Evolutionary conservation across 495 filamentous ascomycete species (phyloP).

Genomic region (Echria macrotheca): DNA sequence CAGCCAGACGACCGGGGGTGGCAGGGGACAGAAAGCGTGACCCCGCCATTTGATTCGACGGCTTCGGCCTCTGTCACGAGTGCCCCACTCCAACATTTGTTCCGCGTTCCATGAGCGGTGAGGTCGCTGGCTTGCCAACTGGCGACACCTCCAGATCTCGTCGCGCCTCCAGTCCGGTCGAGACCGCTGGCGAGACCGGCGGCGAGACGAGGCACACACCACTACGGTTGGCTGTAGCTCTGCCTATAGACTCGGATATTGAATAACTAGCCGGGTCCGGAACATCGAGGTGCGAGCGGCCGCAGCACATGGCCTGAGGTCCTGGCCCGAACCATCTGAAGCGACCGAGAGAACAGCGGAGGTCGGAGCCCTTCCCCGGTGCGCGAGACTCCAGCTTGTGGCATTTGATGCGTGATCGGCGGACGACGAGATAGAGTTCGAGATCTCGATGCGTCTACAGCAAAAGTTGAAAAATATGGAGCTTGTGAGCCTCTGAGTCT

Average conservation of each 20-base stretch:
- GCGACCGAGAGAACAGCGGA: too few species aligned
- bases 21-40: conserved; percentile 5
- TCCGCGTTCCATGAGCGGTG: too few species aligned
- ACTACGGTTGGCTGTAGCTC: not conserved
- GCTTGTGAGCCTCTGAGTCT: too few species aligned
- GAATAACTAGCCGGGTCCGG: not conserved
- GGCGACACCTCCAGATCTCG: not conserved
- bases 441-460: too few species aligned
- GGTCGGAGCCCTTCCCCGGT: too few species aligned
- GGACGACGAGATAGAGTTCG: too few species aligned
- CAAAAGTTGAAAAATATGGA: too few species aligned
- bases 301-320: not conserved
- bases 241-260: not conserved
- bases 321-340: not conserved
- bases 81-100: conserved; percentile 17
- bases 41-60: conserved; percentile 20
- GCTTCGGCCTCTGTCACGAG: conserved; percentile 19
- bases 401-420: conserved; percentile 1
- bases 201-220: conserved; percentile 6
- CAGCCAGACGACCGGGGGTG: conserved; percentile 4
- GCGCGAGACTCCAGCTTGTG: not conserved
- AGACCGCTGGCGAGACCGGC: conserved; percentile 13
- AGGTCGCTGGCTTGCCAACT: too few species aligned
- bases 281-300: not conserved
- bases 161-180: conserved; percentile 4